Conservation (phyloP, 257 asterid species). For the Solanum chaucha region DNA sequence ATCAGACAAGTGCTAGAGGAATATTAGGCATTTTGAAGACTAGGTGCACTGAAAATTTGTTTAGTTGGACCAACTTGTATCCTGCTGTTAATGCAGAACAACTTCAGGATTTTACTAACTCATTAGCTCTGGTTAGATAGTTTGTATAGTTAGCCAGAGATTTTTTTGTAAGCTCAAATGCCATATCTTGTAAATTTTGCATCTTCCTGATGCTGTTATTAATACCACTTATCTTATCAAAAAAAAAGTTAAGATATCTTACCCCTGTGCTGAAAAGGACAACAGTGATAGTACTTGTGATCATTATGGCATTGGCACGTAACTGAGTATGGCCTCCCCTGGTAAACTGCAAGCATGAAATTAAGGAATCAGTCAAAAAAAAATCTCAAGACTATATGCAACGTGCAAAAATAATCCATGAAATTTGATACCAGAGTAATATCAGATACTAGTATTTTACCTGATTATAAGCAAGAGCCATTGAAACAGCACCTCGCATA, state of each 20-base stretch:
- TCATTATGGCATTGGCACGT: constrained; percentile 70
- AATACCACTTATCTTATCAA: no score
- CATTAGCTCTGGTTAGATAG: no score
- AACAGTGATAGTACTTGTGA: constrained; percentile 92
- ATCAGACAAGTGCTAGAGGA: not conserved
- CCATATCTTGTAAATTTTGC: no score
- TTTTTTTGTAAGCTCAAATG: no score
- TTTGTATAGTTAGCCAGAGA: no score
- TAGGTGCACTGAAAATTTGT: no score
- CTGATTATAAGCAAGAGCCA: constrained; percentile 99
- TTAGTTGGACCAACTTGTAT: no score
- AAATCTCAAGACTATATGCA: not conserved
- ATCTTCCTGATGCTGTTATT: no score
- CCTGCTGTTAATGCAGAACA: no score
- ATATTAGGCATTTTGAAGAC: no score
- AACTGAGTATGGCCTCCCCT: constrained; percentile 61
- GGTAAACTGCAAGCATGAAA: constrained; percentile 56
- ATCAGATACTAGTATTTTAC: constrained; percentile 16
- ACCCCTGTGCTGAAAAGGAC: constrained; percentile 98
- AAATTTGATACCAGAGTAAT: not conserved
- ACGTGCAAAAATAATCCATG: not conserved
- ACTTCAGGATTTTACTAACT: no score
- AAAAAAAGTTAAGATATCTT: constrained; percentile 17
- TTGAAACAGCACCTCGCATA: constrained; percentile 97
- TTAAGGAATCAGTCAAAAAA: not conserved